Evolutionary conservation across 2,329 filamentous ascomycete species (phyloP), one percentile per base, ranked within the genome.

Genomic region (Phyllosticta paracitricarpa): DNA sequence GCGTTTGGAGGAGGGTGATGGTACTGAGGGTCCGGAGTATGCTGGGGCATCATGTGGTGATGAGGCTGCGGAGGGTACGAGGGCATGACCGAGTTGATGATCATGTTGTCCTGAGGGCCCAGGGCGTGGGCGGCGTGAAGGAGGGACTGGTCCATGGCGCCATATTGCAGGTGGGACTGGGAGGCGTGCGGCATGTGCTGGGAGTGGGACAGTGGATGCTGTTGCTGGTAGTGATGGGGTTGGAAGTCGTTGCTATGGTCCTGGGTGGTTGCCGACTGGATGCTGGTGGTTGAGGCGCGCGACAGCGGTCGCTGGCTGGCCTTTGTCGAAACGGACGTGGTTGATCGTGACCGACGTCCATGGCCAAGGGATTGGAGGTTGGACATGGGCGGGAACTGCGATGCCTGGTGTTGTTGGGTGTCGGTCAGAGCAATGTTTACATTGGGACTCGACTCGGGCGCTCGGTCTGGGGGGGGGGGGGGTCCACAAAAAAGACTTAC

Each of bases 241-340:
- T 28, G 40, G 35, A 58, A 55, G 55, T 68, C 64, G 65, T 71
- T 71, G 54, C 62, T 58, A 59, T 73, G 69, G 48, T 65, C 63
- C 57, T 68, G 65, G 33, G 57, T 60, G 19, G 57, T 66, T 60
- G 56, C 71, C 70, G 63, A 75, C 55, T 78, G 76, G 51, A 77
- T 66, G 65, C 77, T 79, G n/a, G 78, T 76, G 19, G 78, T 79
- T 14, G 78, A 80, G 52, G 76, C 77, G 65, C 78, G 74, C 28
- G 78, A 80, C 19, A 74, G 71, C 55, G 78, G 77, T 6, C 78
- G 72, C 63, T 76, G 77, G 54, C 68, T 69, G 59, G 73, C 73
- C 65, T 73, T 75, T 33, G 68, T 71, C 26, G 77, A 77, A 61
- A 72, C 72, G 56, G 76, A 76, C 12, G 76, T 78, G 65, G 75